These are phyloP conservation scores for Chalciporus piperatoides DNA, from an alignment of 1,284 basidiomycete species.

Conservation along the genomic window DNA sequence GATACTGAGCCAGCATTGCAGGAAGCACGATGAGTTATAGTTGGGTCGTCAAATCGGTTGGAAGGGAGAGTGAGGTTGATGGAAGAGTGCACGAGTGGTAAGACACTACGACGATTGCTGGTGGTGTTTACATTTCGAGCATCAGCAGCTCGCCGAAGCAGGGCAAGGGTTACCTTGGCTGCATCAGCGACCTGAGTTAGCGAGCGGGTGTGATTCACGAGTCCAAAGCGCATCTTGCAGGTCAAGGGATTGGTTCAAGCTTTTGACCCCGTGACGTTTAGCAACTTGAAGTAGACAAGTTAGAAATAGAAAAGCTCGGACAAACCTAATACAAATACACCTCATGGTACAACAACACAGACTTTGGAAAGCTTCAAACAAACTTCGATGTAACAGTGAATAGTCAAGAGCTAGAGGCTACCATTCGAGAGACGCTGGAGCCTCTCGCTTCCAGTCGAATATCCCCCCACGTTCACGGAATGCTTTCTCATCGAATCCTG, in stretches of 20 bases:
- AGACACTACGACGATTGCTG: slow-evolving; percentile 8
- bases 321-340: too few species aligned
- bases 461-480: slow-evolving; percentile 37
- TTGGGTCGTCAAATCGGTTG: slow-evolving; percentile 21
- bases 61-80: slow-evolving; percentile 25
- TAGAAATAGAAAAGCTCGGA: too few species aligned
- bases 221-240: not conserved
- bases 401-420: slow-evolving; percentile 6
- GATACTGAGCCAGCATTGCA: slow-evolving; percentile 15
- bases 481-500: slow-evolving; percentile 34
- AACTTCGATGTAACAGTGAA: not conserved
- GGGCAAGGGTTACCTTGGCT: not conserved
- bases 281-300: too few species aligned
- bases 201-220: not conserved
- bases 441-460: slow-evolving; percentile 32
- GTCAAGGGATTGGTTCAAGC: not conserved
- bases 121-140: slow-evolving; percentile 1
- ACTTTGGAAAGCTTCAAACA: not conserved
- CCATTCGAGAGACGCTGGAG: slow-evolving; percentile 16
- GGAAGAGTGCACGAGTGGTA: slow-evolving; percentile 23
- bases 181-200: not conserved
- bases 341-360: not conserved
- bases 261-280: too few species aligned
- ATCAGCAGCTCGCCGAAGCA: not conserved
- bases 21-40: slow-evolving; percentile 17